Evolutionary conservation across 2,329 filamentous ascomycete genomes (phyloP).

Genomic region (Aureobasidium sp.): DNA sequence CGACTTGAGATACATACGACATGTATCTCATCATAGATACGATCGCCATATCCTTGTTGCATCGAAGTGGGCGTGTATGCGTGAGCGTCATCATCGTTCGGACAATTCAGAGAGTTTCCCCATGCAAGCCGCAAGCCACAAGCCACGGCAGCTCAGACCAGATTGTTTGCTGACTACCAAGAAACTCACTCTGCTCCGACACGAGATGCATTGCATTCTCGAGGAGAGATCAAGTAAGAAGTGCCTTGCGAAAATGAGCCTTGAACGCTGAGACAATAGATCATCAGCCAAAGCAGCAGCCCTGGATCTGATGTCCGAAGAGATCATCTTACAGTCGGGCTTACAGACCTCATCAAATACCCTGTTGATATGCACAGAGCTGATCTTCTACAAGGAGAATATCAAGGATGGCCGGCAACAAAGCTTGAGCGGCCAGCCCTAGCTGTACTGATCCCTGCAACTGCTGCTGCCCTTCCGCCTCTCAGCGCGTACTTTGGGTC

Average conservation of each 20-base stretch:
- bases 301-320: not conserved
- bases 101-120: constrained; percentile 2
- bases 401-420: not conserved
- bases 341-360: not conserved
- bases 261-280: not conserved
- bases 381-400: not conserved
- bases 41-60: not conserved
- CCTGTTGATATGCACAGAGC: not conserved
- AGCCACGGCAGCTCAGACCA: not conserved
- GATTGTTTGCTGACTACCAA: not conserved
- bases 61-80: not conserved
- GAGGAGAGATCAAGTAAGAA: not conserved
- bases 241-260: not conserved
- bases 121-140: constrained; percentile 6
- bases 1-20: not conserved
- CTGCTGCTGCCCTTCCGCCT: constrained; percentile 3
- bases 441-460: not conserved
- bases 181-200: not conserved
- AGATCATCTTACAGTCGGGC: not conserved
- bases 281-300: not conserved
- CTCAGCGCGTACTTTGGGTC: not conserved
- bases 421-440: constrained; percentile 1
- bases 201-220: not conserved
- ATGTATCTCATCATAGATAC: not conserved
- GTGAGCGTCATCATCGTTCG: constrained; percentile 8